Evolutionary conservation across 805 yeast genomes (phyloP).

Genomic region (Saturnispora hagleri): DNA sequence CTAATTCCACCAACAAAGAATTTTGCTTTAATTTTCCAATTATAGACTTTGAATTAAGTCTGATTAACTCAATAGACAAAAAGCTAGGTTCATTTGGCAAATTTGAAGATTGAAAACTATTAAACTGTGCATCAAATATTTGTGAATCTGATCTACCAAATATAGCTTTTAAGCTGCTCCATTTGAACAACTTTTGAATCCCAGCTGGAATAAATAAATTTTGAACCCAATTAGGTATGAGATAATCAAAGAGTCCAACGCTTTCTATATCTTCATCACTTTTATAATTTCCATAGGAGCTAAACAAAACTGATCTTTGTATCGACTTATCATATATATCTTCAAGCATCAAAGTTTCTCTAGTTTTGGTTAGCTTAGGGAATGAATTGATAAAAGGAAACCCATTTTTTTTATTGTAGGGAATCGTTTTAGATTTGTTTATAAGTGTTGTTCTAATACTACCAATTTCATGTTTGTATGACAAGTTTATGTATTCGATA

Average conservation of each 20-base stretch:
- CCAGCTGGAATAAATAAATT: constrained; percentile 10
- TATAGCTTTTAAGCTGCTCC: constrained; percentile 2
- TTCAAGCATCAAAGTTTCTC: not conserved
- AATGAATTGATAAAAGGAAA: constrained; percentile 2
- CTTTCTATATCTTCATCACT: not conserved
- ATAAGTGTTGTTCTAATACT: constrained; percentile 4
- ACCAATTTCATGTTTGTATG: constrained; percentile 6
- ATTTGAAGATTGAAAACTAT: not conserved
- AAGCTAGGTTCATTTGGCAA: constrained; percentile 1
- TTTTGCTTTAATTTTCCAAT: constrained; percentile 5
- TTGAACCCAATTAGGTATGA: constrained; percentile 11
- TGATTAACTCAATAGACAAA: not conserved
- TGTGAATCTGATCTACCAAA: constrained; percentile 6
- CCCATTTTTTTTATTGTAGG: not conserved
- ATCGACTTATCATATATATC: constrained; percentile 2
- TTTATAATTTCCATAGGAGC: not conserved
- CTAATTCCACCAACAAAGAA: constrained; percentile 11
- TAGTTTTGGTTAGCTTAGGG: not conserved
- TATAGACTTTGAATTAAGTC: not conserved
- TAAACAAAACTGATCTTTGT: not conserved
- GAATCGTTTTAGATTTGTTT: not conserved
- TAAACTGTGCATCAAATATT: not conserved
- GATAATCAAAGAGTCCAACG: constrained; percentile 7
- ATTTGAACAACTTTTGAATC: constrained; percentile 4
- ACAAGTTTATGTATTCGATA: constrained; percentile 10